Conservation (phyloP, 78 protist genomes). For the Planoprotostelium fungivorum region DNA sequence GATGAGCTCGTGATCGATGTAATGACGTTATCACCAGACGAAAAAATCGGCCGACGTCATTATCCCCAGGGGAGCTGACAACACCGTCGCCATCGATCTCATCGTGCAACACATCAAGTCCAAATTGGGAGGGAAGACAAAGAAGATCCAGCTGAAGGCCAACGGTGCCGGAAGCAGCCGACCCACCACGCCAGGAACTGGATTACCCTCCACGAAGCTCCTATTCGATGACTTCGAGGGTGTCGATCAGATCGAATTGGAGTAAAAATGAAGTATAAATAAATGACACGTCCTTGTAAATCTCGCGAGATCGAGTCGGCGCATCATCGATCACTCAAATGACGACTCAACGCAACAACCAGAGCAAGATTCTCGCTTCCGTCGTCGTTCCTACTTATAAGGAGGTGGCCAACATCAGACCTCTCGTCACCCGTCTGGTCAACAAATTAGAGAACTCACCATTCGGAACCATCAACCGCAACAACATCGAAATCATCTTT, state of each 20-base stretch:
- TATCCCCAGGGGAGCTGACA: constrained; percentile 71
- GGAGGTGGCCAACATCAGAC: neutral
- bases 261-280: no score
- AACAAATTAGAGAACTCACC: neutral
- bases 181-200: neutral
- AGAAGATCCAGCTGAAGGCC: neutral
- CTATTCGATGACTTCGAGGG: neutral
- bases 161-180: neutral
- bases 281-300: no score
- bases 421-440: neutral
- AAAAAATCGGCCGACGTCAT: constrained; percentile 76
- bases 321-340: no score
- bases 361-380: neutral
- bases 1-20: neutral
- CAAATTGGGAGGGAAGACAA: constrained; percentile 10
- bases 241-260: no score
- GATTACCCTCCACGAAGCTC: neutral
- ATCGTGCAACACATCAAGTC: constrained; percentile 43
- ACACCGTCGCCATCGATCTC: constrained; percentile 52
- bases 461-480: neutral
- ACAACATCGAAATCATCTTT: neutral
- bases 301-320: no score
- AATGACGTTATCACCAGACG: constrained; percentile 20
- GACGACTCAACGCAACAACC: no score
- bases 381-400: constrained; percentile 1